A percentile compares a stretch with the other conserved stretches of the same genome.
Evolutionary conservation across 2,329 filamentous ascomycete genomes (phyloP).

Genomic region (Xylaria sp.): DNA sequence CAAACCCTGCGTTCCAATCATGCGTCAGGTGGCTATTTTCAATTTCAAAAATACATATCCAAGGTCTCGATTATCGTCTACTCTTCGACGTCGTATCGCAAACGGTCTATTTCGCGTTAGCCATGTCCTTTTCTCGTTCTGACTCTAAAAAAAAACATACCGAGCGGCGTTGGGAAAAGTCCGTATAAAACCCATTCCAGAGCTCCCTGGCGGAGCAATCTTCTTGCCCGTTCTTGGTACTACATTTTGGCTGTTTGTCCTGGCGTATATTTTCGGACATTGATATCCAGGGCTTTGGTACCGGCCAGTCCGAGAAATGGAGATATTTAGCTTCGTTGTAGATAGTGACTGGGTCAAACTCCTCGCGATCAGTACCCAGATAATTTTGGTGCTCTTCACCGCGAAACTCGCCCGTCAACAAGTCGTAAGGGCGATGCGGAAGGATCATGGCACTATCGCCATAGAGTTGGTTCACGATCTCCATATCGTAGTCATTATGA

Average conservation of each 20-base stretch:
- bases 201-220: constrained; percentile 42
- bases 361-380: constrained; percentile 47
- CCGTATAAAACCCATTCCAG: constrained; percentile 45
- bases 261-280: constrained; percentile 36
- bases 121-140: neutral
- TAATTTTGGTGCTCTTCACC: constrained; percentile 53
- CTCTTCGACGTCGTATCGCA: constrained; percentile 24
- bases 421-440: constrained; percentile 66
- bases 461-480: constrained; percentile 68
- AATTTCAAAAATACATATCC: constrained; percentile 6
- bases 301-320: constrained; percentile 74
- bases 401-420: constrained; percentile 69
- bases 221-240: constrained; percentile 35
- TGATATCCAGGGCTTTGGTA: constrained; percentile 63
- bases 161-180: constrained; percentile 40
- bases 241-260: constrained; percentile 43
- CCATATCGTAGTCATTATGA: constrained; percentile 65
- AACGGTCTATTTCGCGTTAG: constrained; percentile 27
- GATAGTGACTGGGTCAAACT: constrained; percentile 62
- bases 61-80: constrained; percentile 13
- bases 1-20: constrained; percentile 4
- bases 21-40: constrained; percentile 5
- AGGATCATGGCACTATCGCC: constrained; percentile 62
- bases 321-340: constrained; percentile 68
- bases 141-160: constrained; percentile 33